Evolutionary conservation across 305 asterid genomes (phyloP).

Genomic region (Salvia sclarea): DNA sequence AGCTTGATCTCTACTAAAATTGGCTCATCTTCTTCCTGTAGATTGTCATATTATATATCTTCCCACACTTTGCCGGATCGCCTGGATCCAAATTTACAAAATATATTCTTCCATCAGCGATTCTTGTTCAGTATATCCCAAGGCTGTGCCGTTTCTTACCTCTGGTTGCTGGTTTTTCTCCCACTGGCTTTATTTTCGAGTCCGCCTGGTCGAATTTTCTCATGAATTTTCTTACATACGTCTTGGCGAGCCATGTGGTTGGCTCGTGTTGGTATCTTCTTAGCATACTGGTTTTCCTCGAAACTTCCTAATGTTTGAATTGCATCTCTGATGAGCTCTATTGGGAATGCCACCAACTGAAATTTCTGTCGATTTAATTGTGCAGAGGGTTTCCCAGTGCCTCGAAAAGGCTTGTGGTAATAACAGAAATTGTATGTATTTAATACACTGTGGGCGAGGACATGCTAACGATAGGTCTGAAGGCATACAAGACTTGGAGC

Average conservation of each 20-base stretch:
- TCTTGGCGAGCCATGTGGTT: conserved; percentile 79
- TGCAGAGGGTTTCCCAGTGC: conserved; percentile 82
- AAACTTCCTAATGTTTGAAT: too few species aligned
- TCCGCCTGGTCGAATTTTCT: conserved; percentile 84
- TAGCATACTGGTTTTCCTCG: conserved; percentile 47
- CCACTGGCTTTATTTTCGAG: conserved; percentile 80
- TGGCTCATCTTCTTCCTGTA: too few species aligned
- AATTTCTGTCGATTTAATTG: too few species aligned
- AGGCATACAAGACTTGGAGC: conserved; percentile 35
- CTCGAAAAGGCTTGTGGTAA: conserved; percentile 62
- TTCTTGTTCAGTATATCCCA: conserved; percentile 75
- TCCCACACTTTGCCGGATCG: conserved; percentile 52
- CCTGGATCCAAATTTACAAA: conserved; percentile 61
- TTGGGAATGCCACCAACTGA: too few species aligned
- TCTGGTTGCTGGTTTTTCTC: conserved; percentile 70
- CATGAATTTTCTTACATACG: conserved; percentile 67
- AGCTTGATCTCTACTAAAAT: too few species aligned
- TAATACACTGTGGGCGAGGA: conserved; percentile 82
- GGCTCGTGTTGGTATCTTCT: conserved; percentile 95
- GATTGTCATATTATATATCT: conserved; percentile 58
- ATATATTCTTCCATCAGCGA: conserved; percentile 63
- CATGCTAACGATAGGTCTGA: conserved; percentile 26
- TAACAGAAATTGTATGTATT: conserved; percentile 48
- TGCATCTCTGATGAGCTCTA: too few species aligned
- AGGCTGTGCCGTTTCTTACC: conserved; percentile 75